phyloP scores from a whole-genome alignment of 73 alveolate species.

The Urostyla sp. region DNA sequence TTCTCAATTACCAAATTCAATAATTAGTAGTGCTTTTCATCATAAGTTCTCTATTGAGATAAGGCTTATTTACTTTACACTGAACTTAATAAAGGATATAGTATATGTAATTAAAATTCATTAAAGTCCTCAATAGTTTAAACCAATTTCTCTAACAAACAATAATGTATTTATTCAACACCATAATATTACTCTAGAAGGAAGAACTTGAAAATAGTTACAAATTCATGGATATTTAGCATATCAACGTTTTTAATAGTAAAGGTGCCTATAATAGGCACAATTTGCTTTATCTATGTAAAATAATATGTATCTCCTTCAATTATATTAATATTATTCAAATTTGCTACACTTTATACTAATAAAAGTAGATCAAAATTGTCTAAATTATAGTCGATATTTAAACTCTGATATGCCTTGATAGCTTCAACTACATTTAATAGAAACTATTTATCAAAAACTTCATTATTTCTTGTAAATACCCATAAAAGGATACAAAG shows the following conservation, averaged over 20 bases:
- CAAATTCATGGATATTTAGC: constrained; percentile 42
- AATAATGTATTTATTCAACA: neutral
- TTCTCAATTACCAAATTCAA: neutral
- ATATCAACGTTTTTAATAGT: constrained; percentile 9
- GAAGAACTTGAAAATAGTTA: constrained; percentile 13
- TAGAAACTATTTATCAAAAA: constrained; percentile 25
- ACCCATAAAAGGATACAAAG: constrained; percentile 42
- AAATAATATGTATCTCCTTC: neutral
- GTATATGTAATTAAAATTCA: constrained; percentile 12
- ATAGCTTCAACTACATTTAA: constrained; percentile 3
- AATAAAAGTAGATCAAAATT: constrained; percentile 21
- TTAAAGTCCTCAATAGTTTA: constrained; percentile 9
- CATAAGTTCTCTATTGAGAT: too few relatives aligned
- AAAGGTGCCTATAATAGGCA: constrained; percentile 12
- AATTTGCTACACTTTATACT: neutral
- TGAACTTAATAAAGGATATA: constrained; percentile 30
- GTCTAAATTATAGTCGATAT: constrained; percentile 34
- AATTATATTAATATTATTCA: constrained; percentile 20
- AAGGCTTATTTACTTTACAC: too few relatives aligned
- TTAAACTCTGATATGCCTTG: neutral
- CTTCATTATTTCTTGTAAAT: constrained; percentile 36
- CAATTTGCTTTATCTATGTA: neutral
- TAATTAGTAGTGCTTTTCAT: neutral
- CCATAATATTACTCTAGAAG: neutral
- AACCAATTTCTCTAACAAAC: neutral